phyloP scores from a whole-genome alignment of 140 eudicot genomes.

The Artemisia princeps region DNA sequence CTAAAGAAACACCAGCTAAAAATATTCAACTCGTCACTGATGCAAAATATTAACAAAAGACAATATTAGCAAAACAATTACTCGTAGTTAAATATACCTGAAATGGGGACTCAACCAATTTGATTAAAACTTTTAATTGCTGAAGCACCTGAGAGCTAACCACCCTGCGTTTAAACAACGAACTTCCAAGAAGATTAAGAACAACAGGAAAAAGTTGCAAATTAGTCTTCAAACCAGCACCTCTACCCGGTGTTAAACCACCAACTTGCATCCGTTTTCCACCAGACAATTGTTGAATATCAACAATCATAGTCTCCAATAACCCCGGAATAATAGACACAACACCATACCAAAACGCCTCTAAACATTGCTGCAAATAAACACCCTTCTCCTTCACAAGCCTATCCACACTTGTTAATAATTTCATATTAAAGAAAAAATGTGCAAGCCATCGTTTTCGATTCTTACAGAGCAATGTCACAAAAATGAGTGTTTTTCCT shows the following conservation, averaged over 20 bases:
- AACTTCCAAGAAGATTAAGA: constrained; percentile 66
- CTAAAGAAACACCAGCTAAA: no score
- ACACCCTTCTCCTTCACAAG: constrained; percentile 74
- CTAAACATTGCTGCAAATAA: constrained; percentile 64
- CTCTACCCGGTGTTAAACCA: constrained; percentile 40
- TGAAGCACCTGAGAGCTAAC: constrained; percentile 53
- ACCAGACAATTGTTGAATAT: constrained; percentile 73
- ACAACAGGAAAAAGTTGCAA: constrained; percentile 77
- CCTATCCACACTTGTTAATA: constrained; percentile 67
- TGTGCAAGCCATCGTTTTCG: constrained; percentile 64
- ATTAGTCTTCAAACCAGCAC: constrained; percentile 46
- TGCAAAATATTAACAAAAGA: neutral
- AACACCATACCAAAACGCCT: constrained; percentile 53
- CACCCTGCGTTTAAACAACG: constrained; percentile 57
- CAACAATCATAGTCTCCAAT: constrained; percentile 53
- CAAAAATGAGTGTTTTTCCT: constrained; percentile 79
- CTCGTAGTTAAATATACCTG: constrained; percentile 49
- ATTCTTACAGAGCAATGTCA: constrained; percentile 77
- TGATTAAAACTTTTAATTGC: constrained; percentile 62
- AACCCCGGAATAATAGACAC: constrained; percentile 64
- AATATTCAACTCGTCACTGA: no score
- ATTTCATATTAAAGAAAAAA: constrained; percentile 63
- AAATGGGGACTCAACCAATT: constrained; percentile 65
- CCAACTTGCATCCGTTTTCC: constrained; percentile 51
- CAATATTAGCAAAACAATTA: neutral